Evolutionary conservation across 23 red algal genomes (phyloP), one percentile per base, ranked within the genome.

Genomic region (Gracilaria domingensis): DNA sequence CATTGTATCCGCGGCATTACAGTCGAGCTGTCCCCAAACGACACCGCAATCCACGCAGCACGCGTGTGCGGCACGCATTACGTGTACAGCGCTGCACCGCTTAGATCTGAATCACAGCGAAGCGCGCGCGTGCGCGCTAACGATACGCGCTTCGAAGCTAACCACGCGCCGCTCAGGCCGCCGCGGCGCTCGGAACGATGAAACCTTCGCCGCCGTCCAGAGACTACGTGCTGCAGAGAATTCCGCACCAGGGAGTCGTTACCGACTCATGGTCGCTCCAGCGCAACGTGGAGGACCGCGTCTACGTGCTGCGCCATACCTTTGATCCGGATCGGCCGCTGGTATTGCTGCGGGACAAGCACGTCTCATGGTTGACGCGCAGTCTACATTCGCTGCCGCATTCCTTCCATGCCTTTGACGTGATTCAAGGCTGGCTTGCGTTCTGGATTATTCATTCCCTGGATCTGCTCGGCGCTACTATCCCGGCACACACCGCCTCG

Each of bases 391-490:
- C 32, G 14, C 62, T 87, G 2, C 82, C 91, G 18, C 91, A 72
- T 5, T 49, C 82, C 23, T 87, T 53, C 60, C 29, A 74, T 23
- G 59, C 85, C 1, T 92, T 96, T 70, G 93, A 99, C 56, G 80
- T 90, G 18, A 73, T 90, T 25, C 97, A 99, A 72, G 75, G 90
- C 8, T 99, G 97, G 97, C 57, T 95, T 36, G 56, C 59, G 18
- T 99, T 96, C 81, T 99, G 97, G 97, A 94, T 94, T 12, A 25
- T 95, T 29, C 97, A 99, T 82, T 76, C 97, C 11, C 29, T 96
- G 20, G 62, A 96, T 75, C 38, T 99, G 11, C 85, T 99, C 26
- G 47, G 47, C 0, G 70, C 21, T 25, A 56, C 26, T 18, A 78
- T 98, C 38, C 49, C 83, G 1, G 14, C 32, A 17, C 48, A 69